Evolutionary conservation across 2,329 filamentous ascomycete species (phyloP).

Genomic region (Microdochium bolleyi): DNA sequence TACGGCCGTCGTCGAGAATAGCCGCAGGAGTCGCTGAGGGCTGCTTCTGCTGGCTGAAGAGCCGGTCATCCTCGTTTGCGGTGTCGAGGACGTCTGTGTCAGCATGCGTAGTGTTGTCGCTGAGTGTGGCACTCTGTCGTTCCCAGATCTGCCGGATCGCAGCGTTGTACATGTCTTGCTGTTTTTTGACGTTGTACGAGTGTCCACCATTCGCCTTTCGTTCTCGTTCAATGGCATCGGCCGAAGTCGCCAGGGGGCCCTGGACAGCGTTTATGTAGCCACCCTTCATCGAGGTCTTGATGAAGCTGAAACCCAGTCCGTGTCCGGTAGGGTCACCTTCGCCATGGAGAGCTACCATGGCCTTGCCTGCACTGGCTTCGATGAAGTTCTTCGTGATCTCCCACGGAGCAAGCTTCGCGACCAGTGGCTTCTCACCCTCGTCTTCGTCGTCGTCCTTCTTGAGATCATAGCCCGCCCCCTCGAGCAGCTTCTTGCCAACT

Average conservation of each 20-base stretch:
- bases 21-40: slow-evolving; percentile 61
- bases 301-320: slow-evolving; percentile 92
- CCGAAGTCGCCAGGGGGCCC: slow-evolving; percentile 57
- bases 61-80: slow-evolving; percentile 57
- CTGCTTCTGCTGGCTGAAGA: slow-evolving; percentile 57
- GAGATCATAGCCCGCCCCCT: slow-evolving; percentile 79
- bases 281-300: slow-evolving; percentile 98
- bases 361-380: slow-evolving; percentile 87
- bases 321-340: slow-evolving; percentile 91
- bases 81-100: slow-evolving; percentile 51
- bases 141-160: slow-evolving; percentile 92
- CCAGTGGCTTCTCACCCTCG: slow-evolving; percentile 65
- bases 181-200: slow-evolving; percentile 93
- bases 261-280: slow-evolving; percentile 80
- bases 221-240: slow-evolving; percentile 81
- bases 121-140: slow-evolving; percentile 71
- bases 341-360: slow-evolving; percentile 91
- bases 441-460: slow-evolving; percentile 54
- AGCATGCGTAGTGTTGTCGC: slow-evolving; percentile 61
- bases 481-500: slow-evolving; percentile 81
- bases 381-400: slow-evolving; percentile 95
- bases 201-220: slow-evolving; percentile 87
- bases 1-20: slow-evolving; percentile 66
- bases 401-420: slow-evolving; percentile 90
- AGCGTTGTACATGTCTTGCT: slow-evolving; percentile 86